Base-by-base conservation (phyloP, 345 rosid genomes). In the Dovyalis caffra region DNA sequence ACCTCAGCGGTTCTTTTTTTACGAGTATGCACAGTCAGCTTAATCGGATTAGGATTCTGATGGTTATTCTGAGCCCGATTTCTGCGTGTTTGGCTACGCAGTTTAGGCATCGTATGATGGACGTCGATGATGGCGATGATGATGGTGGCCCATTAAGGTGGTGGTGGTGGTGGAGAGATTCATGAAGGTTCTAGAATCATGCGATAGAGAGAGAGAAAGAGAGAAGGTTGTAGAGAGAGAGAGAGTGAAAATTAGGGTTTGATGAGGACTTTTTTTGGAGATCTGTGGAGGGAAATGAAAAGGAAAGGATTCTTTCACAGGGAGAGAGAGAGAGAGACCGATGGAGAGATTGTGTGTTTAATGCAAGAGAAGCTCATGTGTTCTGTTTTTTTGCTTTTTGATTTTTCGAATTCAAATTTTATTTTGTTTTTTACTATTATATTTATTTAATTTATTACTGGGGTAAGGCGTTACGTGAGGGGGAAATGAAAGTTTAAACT, bases 61-160 rank as follows among this genome's bases (percentile, higher is more conserved):
- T 74, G 79, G 66, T 77, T 80, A 63, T 70, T 80, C 56, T 79
- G 74, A 5, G 77, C 75, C 77, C 81, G 84, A 77, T 82, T 80
- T 80, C 84, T 77, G 84, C 83, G 82, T 69, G 83, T 76, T 64
- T 76, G 75, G 82, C 79, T 75, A 78, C 86, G 82, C 87, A 88
- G 88, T 76, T 84, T 84, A 85, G 85, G 90, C 89, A 86, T 86
- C 69, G 56, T 78, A 77, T 66, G 75, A 21, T 2, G 58, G 64
- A 35, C 15, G 74, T 23, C 26, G 15, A 65, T 64, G 71, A 20
- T 85, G 70, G 73, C 74, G 63, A 11, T 62, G 66, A 18, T 23
- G 25, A 15, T 64, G 18, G 32, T 4, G 64, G 64, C 26, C 64
- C 64, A 60, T 60, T 32, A 76, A 87, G 77, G 72, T 84, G 56